phyloP scores from a whole-genome alignment of 169 alveolate genomes.

The Plasmodium gonderi region DNA sequence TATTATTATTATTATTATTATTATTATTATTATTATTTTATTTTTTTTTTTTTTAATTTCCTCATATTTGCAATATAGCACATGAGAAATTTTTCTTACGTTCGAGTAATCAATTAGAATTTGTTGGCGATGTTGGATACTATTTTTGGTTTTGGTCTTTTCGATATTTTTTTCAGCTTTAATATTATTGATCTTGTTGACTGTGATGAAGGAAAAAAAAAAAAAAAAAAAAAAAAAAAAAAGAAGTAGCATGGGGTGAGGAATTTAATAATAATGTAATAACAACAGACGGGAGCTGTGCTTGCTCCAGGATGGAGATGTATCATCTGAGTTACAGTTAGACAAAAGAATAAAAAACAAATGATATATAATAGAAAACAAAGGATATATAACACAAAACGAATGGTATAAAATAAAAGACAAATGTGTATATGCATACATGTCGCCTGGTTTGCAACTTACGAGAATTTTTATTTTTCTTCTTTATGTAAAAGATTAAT shows the following conservation, averaged over 20 bases:
- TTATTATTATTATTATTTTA: too few relatives aligned
- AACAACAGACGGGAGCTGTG: neutral
- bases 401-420: too few relatives aligned
- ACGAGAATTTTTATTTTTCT: constrained; percentile 71
- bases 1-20: too few relatives aligned
- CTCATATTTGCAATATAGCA: neutral
- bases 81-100: constrained; percentile 1
- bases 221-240: neutral
- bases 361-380: too few relatives aligned
- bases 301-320: neutral
- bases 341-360: neutral
- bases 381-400: too few relatives aligned
- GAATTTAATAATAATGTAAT: neutral
- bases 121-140: constrained; percentile 6
- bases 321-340: neutral
- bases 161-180: constrained; percentile 50
- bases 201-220: neutral
- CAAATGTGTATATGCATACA: neutral
- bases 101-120: constrained; percentile 62
- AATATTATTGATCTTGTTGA: constrained; percentile 63
- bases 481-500: constrained; percentile 55
- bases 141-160: constrained; percentile 12
- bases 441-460: constrained; percentile 8
- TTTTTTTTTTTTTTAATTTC: neutral
- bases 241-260: neutral